A percentile compares a stretch with the other conserved stretches of the same genome.
phyloP scores from a whole-genome alignment of 345 rosid genomes.

The Arabidopsis thaliana region TAIR10.1 NC_003076.8:19821501-19822000 shows the following conservation, averaged over 20 bases:
- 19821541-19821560: too few species aligned
- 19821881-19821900: conserved; percentile 25
- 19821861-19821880: conserved; percentile 2
- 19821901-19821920: conserved; percentile 37
- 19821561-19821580: too few species aligned
- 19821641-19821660: neutral
- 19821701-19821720: conserved; percentile 10
- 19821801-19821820: conserved; percentile 31
- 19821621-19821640: conserved; percentile 4
- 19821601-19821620: too few species aligned
- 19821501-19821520: too few species aligned
- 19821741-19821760: neutral
- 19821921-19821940: conserved; percentile 32
- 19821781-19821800: conserved; percentile 16
- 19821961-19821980: neutral
- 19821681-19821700: conserved; percentile 13
- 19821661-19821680: conserved; percentile 11
- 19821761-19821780: conserved; percentile 2
- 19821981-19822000: neutral
- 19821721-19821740: neutral
- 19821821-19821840: conserved; percentile 31
- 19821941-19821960: neutral
- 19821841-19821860: conserved; percentile 9
- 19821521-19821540: too few species aligned
- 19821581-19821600: too few species aligned